Conservation (phyloP, 2,329 filamentous ascomycete species). For the Helotiales sp. region DNA sequence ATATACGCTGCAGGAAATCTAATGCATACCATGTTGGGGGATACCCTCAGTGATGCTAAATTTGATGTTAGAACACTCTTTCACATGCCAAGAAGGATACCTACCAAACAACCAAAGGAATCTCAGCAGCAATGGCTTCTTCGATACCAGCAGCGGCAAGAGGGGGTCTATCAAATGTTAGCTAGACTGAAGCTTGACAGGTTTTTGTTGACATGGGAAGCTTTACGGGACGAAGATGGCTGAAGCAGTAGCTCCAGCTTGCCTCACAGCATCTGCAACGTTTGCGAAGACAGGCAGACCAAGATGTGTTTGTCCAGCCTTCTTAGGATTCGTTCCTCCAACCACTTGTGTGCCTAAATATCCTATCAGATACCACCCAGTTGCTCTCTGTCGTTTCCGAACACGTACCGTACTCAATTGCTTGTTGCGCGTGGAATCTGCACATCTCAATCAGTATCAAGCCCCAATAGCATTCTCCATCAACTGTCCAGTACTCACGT, state of each 20-base stretch:
- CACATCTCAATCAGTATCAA: constrained; percentile 42
- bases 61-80: constrained; percentile 25
- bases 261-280: constrained; percentile 85
- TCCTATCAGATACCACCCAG: constrained; percentile 39
- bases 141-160: constrained; percentile 94
- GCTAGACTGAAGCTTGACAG: constrained; percentile 2
- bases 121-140: constrained; percentile 91
- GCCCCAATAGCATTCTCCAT: constrained; percentile 6
- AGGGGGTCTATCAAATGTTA: constrained; percentile 68
- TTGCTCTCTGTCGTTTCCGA: constrained; percentile 13
- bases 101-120: constrained; percentile 89
- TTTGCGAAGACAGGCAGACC: constrained; percentile 91
- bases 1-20: constrained; percentile 19
- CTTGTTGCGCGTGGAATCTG: constrained; percentile 97
- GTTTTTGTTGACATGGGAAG: neutral
- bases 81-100: constrained; percentile 34
- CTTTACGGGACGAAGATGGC: constrained; percentile 93
- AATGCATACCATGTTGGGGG: constrained; percentile 82
- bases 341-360: constrained; percentile 88
- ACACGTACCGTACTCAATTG: constrained; percentile 91
- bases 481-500: constrained; percentile 63
- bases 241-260: constrained; percentile 88
- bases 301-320: constrained; percentile 89
- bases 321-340: constrained; percentile 98
- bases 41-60: constrained; percentile 90